Evolutionary conservation across 148 eudicot genomes (phyloP).

Genomic region (Rhododendron ferrugineum): DNA sequence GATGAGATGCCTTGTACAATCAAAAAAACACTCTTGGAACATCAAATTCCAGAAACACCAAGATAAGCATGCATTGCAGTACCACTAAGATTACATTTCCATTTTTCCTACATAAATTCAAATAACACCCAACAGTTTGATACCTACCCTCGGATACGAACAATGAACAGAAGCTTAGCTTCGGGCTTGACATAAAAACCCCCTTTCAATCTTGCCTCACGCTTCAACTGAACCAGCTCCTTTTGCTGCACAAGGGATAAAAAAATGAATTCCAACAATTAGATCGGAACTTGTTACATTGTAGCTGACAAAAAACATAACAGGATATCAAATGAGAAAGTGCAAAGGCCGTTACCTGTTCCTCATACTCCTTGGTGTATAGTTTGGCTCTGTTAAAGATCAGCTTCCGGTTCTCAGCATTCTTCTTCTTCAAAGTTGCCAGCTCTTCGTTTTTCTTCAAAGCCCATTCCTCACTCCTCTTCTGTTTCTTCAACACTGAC

Average conservation of each 20-base stretch:
- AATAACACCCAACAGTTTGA: background rate
- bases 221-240: slow-evolving; percentile 44
- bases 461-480: slow-evolving; percentile 80
- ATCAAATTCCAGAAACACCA: background rate
- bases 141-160: slow-evolving; percentile 61
- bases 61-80: background rate
- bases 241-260: slow-evolving; percentile 36
- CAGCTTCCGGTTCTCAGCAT: slow-evolving; percentile 58
- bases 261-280: background rate
- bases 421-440: slow-evolving; percentile 46
- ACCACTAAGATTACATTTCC: background rate
- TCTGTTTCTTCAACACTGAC: slow-evolving; percentile 82
- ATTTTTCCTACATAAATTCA: background rate
- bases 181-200: slow-evolving; percentile 66
- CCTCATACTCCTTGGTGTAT: slow-evolving; percentile 64
- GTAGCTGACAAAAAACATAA: background rate
- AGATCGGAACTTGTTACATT: background rate
- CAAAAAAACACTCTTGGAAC: background rate
- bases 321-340: background rate
- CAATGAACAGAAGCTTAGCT: slow-evolving; percentile 63
- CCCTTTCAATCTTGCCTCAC: slow-evolving; percentile 62
- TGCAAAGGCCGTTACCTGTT: slow-evolving; percentile 33
- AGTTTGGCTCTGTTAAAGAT: slow-evolving; percentile 55
- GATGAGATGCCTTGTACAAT: slow-evolving; percentile 26
- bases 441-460: slow-evolving; percentile 45